phyloP scores from a whole-genome alignment of 2,329 filamentous ascomycete species.

The Clarireedia paspali region DNA sequence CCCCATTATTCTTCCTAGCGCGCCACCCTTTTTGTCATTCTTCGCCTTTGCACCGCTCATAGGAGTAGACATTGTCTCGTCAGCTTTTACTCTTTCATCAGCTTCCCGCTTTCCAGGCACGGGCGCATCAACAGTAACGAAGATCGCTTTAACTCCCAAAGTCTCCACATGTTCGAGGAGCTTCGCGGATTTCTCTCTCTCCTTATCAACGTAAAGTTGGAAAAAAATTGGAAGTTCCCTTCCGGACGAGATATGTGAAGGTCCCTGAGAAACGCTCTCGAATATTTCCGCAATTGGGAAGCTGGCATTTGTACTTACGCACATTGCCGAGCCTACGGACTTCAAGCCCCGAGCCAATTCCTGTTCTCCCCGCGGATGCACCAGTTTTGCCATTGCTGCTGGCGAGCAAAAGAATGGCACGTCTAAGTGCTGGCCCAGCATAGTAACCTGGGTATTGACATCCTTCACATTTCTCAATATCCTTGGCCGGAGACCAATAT shows the following conservation, averaged over 20 bases:
- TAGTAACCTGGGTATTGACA: slow-evolving; percentile 42
- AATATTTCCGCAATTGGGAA: slow-evolving; percentile 48
- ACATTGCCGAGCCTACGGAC: slow-evolving; percentile 46
- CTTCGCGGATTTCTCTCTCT: slow-evolving; percentile 42
- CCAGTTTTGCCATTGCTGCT: slow-evolving; percentile 55
- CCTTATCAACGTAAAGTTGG: slow-evolving; percentile 55
- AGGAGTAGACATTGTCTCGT: slow-evolving; percentile 39
- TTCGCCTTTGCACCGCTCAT: slow-evolving; percentile 42
- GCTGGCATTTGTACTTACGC: slow-evolving; percentile 52
- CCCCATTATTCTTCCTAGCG: slow-evolving; percentile 48
- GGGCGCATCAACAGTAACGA: slow-evolving; percentile 52
- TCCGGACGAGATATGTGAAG: slow-evolving; percentile 15
- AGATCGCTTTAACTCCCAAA: slow-evolving; percentile 43
- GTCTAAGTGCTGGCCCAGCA: slow-evolving; percentile 44
- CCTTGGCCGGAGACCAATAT: slow-evolving; percentile 52
- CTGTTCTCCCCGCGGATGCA: slow-evolving; percentile 57
- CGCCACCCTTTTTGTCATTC: slow-evolving; percentile 47
- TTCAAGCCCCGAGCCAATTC: slow-evolving; percentile 47
- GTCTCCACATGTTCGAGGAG: slow-evolving; percentile 40
- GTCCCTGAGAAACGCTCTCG: slow-evolving; percentile 20
- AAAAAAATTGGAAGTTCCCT: slow-evolving; percentile 37
- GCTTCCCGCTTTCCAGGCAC: slow-evolving; percentile 47
- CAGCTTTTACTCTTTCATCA: slow-evolving; percentile 38
- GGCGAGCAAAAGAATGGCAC: slow-evolving; percentile 58
- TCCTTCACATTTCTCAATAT: slow-evolving; percentile 48